phyloP scores from a whole-genome alignment of 2,329 filamentous ascomycete species.

The Lecanicillium sp. region DNA sequence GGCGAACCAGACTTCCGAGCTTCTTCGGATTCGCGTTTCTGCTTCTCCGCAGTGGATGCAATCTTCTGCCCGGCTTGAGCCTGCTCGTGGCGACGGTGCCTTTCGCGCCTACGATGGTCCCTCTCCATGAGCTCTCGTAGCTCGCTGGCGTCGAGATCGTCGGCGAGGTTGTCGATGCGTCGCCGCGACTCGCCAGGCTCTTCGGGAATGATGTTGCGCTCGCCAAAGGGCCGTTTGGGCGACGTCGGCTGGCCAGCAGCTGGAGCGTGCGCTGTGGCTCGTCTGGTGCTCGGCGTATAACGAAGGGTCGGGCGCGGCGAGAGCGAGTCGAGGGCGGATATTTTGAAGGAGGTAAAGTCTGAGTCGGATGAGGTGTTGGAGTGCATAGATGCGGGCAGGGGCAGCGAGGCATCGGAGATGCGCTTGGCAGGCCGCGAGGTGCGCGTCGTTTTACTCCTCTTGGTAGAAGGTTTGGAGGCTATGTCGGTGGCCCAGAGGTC shows the following conservation, averaged over 20 bases:
- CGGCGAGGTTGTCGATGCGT: slow-evolving; percentile 64
- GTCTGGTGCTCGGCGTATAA: slow-evolving; percentile 59
- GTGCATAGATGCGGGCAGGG: slow-evolving; percentile 64
- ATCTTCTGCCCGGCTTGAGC: slow-evolving; percentile 60
- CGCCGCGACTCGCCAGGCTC: slow-evolving; percentile 54
- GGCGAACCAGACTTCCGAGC: slow-evolving; percentile 42
- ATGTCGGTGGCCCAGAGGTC: slow-evolving; percentile 53
- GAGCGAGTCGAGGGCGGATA: slow-evolving; percentile 74
- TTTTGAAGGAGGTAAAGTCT: slow-evolving; percentile 65
- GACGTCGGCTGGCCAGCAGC: slow-evolving; percentile 41
- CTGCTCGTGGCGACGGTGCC: slow-evolving; percentile 60
- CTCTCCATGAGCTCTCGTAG: slow-evolving; percentile 85
- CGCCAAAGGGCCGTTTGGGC: slow-evolving; percentile 42
- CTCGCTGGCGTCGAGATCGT: slow-evolving; percentile 77
- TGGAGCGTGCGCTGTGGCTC: slow-evolving; percentile 37
- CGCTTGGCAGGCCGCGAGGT: slow-evolving; percentile 50
- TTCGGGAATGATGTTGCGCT: slow-evolving; percentile 49
- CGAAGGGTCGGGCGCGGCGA: slow-evolving; percentile 79
- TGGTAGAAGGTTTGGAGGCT: slow-evolving; percentile 55
- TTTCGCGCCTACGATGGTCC: slow-evolving; percentile 72
- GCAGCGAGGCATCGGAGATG: slow-evolving; percentile 67
- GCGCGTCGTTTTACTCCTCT: slow-evolving; percentile 50
- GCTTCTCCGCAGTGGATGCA: slow-evolving; percentile 59
- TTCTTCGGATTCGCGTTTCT: slow-evolving; percentile 49
- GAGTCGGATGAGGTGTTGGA: slow-evolving; percentile 70